Base-by-base conservation (phyloP, 2,329 filamentous ascomycete genomes). In the Fusarium buharicum region DNA sequence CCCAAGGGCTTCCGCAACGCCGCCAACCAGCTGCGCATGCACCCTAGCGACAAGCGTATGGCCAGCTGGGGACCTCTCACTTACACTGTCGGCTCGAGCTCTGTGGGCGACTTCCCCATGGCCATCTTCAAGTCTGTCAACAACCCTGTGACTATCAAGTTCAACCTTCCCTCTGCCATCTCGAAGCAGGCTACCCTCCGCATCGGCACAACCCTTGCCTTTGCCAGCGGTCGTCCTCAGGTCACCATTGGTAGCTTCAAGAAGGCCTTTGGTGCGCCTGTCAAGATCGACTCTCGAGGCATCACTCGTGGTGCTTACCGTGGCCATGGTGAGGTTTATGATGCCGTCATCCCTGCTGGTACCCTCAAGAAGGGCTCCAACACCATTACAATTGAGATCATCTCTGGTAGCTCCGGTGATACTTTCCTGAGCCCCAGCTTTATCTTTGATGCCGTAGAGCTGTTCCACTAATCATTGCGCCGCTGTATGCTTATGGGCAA, bases 31-130 rank as follows among this genome's bases (percentile, higher is more conserved):
- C 80, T 86, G 13, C 82, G 86, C 47, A 90, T 90, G 87, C 88
- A 90, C 70, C 88, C 87, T 4, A 85, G 84, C 4, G 88, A 90
- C 73, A 76, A 75, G 34, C 83, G 87, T 67, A 90, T 90, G 87
- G 74, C 78, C 22, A 78, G 76, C 52, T 90, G 87, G 87, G 81
- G 78, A 0, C 80, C 85, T 1, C 67, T 81, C 12, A 89, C 86
- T 1, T 89, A 87, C 74, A 88, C 84, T 2, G 82, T 88, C 11
- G 86, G 86, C 36, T 81, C 80, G 18, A 84, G 82, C 20, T 71
- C 76, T 6, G 69, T 81, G 2, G 74, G 75, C 4, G 79, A 82
- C 55, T 87, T 90, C 69, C 86, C 87, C 38, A 90, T 90, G 87
- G 87, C 87, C 0, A 72, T 89, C 22, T 87, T 88, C 75, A 85